Percentiles rank a stretch among this genome's conserved stretches.
These are phyloP conservation scores for Forsythia suspensa DNA, from an alignment of 257 asterid species.

Conservation along the genomic window DNA sequence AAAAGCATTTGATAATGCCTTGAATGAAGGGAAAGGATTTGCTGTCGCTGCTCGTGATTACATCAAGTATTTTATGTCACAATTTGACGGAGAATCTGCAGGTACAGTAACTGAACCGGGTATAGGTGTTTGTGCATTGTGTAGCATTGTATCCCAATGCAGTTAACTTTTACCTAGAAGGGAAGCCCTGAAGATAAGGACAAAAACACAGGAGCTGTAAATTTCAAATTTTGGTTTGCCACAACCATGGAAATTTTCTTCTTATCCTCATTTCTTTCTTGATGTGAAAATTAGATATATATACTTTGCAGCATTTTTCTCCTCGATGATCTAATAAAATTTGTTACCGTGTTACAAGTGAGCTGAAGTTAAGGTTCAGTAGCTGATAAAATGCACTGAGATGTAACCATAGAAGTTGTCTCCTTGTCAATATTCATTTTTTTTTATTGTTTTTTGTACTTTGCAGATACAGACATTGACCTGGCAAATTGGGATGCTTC, in stretches of 20 bases:
- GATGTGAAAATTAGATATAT: background rate
- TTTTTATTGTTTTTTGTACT: slow-evolving; percentile 4
- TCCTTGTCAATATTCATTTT: background rate
- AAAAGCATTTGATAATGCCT: slow-evolving; percentile 65
- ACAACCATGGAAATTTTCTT: slow-evolving; percentile 14
- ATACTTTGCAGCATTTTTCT: slow-evolving; percentile 5
- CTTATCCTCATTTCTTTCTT: slow-evolving; percentile 13
- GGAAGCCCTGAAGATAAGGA: background rate
- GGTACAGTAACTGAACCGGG: slow-evolving; percentile 43
- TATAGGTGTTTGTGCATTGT: slow-evolving; percentile 2
- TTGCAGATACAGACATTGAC: slow-evolving; percentile 56
- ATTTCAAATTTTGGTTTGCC: slow-evolving; percentile 19
- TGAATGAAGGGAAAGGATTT: slow-evolving; percentile 82
- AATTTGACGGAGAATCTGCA: slow-evolving; percentile 70
- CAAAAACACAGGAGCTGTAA: no score
- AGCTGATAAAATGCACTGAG: slow-evolving; percentile 1
- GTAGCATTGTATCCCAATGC: slow-evolving; percentile 3
- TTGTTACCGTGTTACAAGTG: slow-evolving; percentile 9
- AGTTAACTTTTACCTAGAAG: slow-evolving; percentile 9
- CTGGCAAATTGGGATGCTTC: slow-evolving; percentile 93
- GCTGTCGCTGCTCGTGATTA: slow-evolving; percentile 77
- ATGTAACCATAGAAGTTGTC: background rate
- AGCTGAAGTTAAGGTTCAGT: slow-evolving; percentile 15
- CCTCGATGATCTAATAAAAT: slow-evolving; percentile 15
- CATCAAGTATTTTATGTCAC: slow-evolving; percentile 45